Evolutionary conservation across 495 filamentous ascomycete species (phyloP).

Genomic region (Achaetomiella virescens): DNA sequence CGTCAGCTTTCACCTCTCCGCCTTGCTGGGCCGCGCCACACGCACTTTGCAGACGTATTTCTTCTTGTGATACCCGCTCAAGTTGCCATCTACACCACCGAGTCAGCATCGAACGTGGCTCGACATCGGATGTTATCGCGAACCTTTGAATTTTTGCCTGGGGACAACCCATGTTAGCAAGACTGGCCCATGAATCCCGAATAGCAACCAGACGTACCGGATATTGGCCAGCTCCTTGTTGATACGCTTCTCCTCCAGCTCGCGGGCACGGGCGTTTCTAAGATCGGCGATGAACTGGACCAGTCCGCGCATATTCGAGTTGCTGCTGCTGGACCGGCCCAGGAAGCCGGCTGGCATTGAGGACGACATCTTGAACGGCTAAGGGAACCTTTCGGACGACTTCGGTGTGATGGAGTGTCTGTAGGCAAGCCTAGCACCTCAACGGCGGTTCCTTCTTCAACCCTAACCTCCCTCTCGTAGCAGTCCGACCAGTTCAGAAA

Average conservation of each 20-base stretch:
- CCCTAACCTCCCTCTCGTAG: background rate
- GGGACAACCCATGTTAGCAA: background rate
- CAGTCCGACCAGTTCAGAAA: background rate
- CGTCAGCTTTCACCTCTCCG: constrained; percentile 3
- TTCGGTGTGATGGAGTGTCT: background rate
- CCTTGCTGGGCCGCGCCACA: background rate
- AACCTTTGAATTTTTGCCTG: constrained; percentile 75
- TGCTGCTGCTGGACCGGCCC: constrained; percentile 53
- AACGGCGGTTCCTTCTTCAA: background rate
- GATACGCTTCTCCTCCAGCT: constrained; percentile 97
- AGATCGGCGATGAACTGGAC: constrained; percentile 99
- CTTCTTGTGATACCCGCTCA: constrained; percentile 98
- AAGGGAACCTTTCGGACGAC: background rate
- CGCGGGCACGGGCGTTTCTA: constrained; percentile 87
- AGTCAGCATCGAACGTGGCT: constrained; percentile 10
- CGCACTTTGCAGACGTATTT: constrained; percentile 98
- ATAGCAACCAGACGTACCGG: constrained; percentile 43
- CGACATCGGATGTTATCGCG: background rate
- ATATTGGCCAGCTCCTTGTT: constrained; percentile 99
- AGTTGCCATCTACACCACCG: constrained; percentile 58
- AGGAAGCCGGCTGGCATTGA: constrained; percentile 52
- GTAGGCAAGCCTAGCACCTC: background rate
- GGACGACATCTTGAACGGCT: constrained; percentile 43
- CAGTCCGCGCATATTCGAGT: constrained; percentile 73
- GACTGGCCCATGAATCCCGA: background rate